These are phyloP conservation scores for Cephalotrichum gorgonifer DNA, from an alignment of 2,329 filamentous ascomycete genomes.

Conservation along the genomic window DNA sequence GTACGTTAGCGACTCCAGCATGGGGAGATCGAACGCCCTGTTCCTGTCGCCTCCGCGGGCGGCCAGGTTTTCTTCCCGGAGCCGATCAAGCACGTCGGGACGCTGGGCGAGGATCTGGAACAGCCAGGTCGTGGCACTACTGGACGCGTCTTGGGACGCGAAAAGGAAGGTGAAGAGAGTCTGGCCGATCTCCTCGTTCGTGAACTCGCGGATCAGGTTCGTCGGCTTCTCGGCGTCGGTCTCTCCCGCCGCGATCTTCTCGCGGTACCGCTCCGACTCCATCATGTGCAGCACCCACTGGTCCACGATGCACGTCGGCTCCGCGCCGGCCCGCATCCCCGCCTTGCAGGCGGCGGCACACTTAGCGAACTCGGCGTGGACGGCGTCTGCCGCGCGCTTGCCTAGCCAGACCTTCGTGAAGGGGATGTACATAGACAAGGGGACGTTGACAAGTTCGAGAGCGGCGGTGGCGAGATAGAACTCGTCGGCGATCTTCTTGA, in stretches of 20 bases:
- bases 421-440: slow-evolving; percentile 57
- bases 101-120: slow-evolving; percentile 41
- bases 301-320: slow-evolving; percentile 65
- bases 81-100: slow-evolving; percentile 32
- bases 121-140: slow-evolving; percentile 40
- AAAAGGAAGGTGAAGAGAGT: slow-evolving; percentile 44
- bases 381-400: slow-evolving; percentile 63
- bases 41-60: slow-evolving; percentile 29
- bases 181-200: slow-evolving; percentile 35
- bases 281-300: slow-evolving; percentile 68
- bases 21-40: slow-evolving; percentile 28
- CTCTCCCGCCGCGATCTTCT: slow-evolving; percentile 50
- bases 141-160: slow-evolving; percentile 41
- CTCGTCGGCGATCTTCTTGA: slow-evolving; percentile 68
- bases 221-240: slow-evolving; percentile 27
- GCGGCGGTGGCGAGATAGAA: slow-evolving; percentile 71
- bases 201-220: slow-evolving; percentile 39
- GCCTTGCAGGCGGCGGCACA: slow-evolving; percentile 64
- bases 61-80: slow-evolving; percentile 35
- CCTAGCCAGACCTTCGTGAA: slow-evolving; percentile 70
- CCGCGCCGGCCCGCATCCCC: slow-evolving; percentile 58
- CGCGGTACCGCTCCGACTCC: slow-evolving; percentile 56
- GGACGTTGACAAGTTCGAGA: slow-evolving; percentile 71
- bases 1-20: slow-evolving; percentile 38
- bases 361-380: slow-evolving; percentile 58